Conservation (phyloP, 139 green algal species). For the Diplosphaera chodatii region DNA sequence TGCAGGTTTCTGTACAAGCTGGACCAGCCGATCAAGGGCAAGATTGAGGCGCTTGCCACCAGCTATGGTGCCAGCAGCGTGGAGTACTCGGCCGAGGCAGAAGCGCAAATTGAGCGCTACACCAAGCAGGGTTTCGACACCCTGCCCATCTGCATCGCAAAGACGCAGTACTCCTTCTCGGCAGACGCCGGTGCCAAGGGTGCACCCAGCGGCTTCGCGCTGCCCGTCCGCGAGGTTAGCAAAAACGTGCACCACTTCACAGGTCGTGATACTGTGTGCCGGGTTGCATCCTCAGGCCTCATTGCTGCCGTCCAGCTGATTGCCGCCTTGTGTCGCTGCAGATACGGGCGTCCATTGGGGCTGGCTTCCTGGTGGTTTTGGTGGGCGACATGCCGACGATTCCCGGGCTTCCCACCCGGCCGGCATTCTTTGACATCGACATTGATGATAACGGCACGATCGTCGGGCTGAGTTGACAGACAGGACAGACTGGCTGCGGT, state of each 20-base stretch:
- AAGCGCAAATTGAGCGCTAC: conserved; percentile 65
- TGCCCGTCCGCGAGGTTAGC: conserved; percentile 72
- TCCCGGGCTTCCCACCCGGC: conserved; percentile 78
- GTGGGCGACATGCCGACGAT: conserved; percentile 81
- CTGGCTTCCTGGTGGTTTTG: conserved; percentile 89
- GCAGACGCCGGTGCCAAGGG: conserved; percentile 76
- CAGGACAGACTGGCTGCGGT: background rate
- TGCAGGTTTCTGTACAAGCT: conserved; percentile 14
- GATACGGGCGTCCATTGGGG: conserved; percentile 77
- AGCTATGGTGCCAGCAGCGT: conserved; percentile 83
- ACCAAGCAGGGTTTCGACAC: conserved; percentile 76
- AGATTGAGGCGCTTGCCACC: conserved; percentile 91
- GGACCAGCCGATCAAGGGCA: conserved; percentile 59
- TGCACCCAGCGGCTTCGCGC: conserved; percentile 79
- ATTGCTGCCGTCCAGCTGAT: too few relatives aligned
- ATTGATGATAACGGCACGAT: conserved; percentile 9
- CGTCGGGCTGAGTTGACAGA: background rate
- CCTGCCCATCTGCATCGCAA: conserved; percentile 99
- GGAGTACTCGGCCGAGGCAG: conserved; percentile 73
- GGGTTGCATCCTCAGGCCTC: too few relatives aligned
- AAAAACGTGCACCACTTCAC: too few relatives aligned
- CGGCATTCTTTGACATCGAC: conserved; percentile 81
- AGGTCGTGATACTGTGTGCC: too few relatives aligned
- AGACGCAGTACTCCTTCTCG: conserved; percentile 95
- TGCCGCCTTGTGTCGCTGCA: too few relatives aligned